Evolutionary conservation across 768 basidiomycete species (phyloP).

Genomic region (Collybiopsis luxurians): DNA sequence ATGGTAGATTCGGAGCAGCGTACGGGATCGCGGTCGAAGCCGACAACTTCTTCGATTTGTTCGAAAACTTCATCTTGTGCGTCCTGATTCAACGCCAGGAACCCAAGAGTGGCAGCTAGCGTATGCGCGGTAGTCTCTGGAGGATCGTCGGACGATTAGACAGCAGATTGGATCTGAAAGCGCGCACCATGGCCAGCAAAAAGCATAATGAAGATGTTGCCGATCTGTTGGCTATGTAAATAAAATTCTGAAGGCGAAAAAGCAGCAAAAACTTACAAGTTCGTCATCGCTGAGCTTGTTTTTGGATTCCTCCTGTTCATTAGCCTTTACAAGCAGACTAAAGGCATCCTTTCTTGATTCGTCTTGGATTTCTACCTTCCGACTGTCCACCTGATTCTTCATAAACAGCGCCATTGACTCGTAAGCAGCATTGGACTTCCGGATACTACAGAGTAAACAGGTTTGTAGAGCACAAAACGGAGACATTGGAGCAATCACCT

Average conservation of each 20-base stretch:
- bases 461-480: too few species aligned
- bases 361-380: constrained; percentile 26
- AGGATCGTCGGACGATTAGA: neutral
- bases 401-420: constrained; percentile 34
- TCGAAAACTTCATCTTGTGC: constrained; percentile 47
- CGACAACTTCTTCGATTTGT: constrained; percentile 40
- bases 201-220: constrained; percentile 49
- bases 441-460: constrained; percentile 19
- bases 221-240: constrained; percentile 33
- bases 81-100: constrained; percentile 42
- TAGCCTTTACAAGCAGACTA: constrained; percentile 42
- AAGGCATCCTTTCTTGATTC: constrained; percentile 31
- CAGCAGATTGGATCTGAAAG: neutral
- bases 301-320: constrained; percentile 40
- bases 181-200: constrained; percentile 56
- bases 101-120: constrained; percentile 44
- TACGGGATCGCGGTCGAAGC: constrained; percentile 32
- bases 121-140: constrained; percentile 51
- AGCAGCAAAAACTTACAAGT: constrained; percentile 26
- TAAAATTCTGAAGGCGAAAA: neutral
- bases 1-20: neutral
- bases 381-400: constrained; percentile 31
- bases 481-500: constrained; percentile 20
- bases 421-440: constrained; percentile 24
- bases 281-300: constrained; percentile 37